Evolutionary conservation across 495 filamentous ascomycete species (phyloP), one percentile per base, ranked within the genome.

Genomic region (Penicillium maclennaniae): DNA sequence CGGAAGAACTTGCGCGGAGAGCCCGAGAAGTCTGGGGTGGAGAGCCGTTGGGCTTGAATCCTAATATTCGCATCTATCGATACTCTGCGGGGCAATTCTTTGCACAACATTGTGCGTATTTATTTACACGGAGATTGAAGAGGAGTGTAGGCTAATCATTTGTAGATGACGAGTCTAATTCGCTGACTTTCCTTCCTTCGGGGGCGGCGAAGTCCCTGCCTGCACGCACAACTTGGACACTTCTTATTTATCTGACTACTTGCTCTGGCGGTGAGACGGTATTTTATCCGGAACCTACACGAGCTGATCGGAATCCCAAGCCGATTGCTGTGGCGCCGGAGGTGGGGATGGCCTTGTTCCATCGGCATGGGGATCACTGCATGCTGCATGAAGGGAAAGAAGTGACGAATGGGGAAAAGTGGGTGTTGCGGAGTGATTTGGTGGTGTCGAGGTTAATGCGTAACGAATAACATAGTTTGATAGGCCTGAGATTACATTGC

Each of bases 51-150:
- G 92, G 91, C 3, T 70, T 97, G 55, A 96, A 93, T 73, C 81
- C 87, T 6, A 93, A 93, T 61, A 95, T 96, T 43, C 73, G 92
- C 25, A 83, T 97, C 19, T 97, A 97, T 73, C 83, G 92, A n/a
- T 97, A 97, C 63, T 76, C 75, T 14, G 81, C 85, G 47, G 90
- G 90, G 0, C 89, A 96, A 64, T 96, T 91, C 60, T 97, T 95
- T 65, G 89, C 86, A 58, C 83, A 87, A 50, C 91, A 96, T 69
- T 93, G 88, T 90, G 79, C 15, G 44, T 36, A 2, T 17, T 19
- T 31, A 10, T 2, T 4, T 42, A 25, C 46, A 38, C 26, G 17
- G 34, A 37, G 37, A 40, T 1, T 14, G 14, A 14, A 14, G 7
- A 40, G 16, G 7, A 7, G n/a, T 16, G 19, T 40, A 19, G 16